Conservation (phyloP, 257 asterid species). For the Lithospermum erythrorhizon region DNA sequence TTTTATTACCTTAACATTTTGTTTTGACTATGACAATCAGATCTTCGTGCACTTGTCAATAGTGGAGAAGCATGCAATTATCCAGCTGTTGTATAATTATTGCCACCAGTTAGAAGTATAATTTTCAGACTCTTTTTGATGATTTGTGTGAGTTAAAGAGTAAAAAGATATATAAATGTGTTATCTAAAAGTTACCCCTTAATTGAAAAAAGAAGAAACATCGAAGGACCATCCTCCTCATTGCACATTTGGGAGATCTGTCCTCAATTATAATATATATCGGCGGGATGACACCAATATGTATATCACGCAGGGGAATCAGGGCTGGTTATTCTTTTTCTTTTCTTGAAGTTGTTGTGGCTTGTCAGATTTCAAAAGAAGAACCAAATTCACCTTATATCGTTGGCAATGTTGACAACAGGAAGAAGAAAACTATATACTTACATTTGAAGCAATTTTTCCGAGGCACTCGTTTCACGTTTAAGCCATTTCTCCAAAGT, state of each 20-base stretch:
- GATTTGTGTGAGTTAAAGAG: too few relatives aligned
- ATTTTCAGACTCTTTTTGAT: too few relatives aligned
- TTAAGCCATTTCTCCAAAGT: constrained; percentile 63
- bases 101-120: too few relatives aligned
- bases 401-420: constrained; percentile 28
- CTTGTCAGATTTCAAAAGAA: constrained; percentile 58
- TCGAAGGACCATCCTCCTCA: background rate
- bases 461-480: constrained; percentile 88
- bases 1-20: too few relatives aligned
- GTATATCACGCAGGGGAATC: constrained; percentile 49
- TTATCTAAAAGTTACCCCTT: too few relatives aligned
- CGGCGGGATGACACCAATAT: too few relatives aligned
- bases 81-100: too few relatives aligned
- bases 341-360: constrained; percentile 78
- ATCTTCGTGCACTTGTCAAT: background rate
- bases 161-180: too few relatives aligned
- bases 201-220: too few relatives aligned
- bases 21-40: background rate
- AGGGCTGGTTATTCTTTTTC: constrained; percentile 70
- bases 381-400: constrained; percentile 31
- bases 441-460: constrained; percentile 89
- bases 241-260: background rate
- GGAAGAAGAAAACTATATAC: constrained; percentile 35
- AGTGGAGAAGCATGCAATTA: too few relatives aligned
- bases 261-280: too few relatives aligned